phyloP scores from a whole-genome alignment of 1,139 yeast species.

The Pichia sp. region DNA sequence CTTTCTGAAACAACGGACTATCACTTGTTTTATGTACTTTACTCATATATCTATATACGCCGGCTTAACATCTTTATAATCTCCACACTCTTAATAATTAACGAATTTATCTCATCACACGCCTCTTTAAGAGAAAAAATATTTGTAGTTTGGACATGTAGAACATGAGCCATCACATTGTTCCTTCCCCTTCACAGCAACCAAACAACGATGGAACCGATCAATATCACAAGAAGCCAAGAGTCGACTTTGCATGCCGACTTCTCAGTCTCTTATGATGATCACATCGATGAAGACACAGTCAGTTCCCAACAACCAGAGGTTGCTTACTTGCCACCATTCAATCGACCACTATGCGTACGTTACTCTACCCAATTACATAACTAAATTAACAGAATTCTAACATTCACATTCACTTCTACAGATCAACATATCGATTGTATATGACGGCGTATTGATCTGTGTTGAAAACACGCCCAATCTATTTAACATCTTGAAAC shows the following conservation, averaged over 20 bases:
- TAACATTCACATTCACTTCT: not conserved
- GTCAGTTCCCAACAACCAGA: not conserved
- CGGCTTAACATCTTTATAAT: no score
- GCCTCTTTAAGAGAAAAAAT: no score
- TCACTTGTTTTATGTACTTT: no score
- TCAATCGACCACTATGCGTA: constrained; percentile 2
- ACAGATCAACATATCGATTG: constrained; percentile 1
- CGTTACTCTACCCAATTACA: not conserved
- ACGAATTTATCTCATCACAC: no score
- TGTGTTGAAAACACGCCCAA: constrained; percentile 8
- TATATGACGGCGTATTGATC: constrained; percentile 1
- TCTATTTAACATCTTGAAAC: not conserved
- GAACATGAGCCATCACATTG: no score
- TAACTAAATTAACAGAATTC: not conserved
- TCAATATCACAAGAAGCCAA: not conserved
- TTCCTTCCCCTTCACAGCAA: no score
- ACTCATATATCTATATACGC: no score
- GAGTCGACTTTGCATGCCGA: not conserved
- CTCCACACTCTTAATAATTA: no score
- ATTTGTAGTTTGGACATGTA: not conserved
- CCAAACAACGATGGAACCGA: not conserved
- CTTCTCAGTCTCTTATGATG: not conserved
- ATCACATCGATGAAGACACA: not conserved
- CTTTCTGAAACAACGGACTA: no score
- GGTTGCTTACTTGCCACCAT: constrained; percentile 6